These are phyloP conservation scores for Noccaea caerulescens DNA, from an alignment of 345 rosid species.

Conservation along the genomic window DNA sequence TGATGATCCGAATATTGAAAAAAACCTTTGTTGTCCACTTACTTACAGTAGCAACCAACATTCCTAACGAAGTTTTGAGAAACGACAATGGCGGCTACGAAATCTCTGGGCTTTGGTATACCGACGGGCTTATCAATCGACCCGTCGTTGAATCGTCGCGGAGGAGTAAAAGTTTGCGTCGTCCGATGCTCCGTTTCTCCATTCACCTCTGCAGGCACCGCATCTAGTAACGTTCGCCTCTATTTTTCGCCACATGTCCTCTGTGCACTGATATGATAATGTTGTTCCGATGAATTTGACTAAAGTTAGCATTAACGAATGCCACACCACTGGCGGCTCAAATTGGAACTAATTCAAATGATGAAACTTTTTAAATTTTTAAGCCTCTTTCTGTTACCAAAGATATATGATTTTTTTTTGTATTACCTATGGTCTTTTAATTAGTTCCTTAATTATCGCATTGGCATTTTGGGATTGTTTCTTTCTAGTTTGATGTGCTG, in stretches of 20 bases:
- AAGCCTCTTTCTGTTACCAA: too few relatives aligned
- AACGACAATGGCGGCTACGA: conserved; percentile 26
- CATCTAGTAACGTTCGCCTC: conserved; percentile 47
- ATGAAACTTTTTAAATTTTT: too few relatives aligned
- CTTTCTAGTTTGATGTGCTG: too few relatives aligned
- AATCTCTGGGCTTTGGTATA: not conserved
- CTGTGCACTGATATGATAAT: not conserved
- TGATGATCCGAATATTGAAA: not conserved
- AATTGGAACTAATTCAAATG: too few relatives aligned
- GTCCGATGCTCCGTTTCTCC: conserved; percentile 32
- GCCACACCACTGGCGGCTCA: not conserved
- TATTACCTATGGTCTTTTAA: too few relatives aligned
- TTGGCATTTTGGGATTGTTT: not conserved
- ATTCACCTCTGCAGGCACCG: conserved; percentile 43
- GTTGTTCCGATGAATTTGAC: too few relatives aligned
- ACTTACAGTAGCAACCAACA: too few relatives aligned
- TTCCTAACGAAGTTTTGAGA: not conserved
- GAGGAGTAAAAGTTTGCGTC: conserved; percentile 17
- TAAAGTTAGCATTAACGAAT: not conserved
- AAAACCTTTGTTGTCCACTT: too few relatives aligned
- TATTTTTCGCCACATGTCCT: too few relatives aligned
- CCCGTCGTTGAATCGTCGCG: conserved; percentile 3
- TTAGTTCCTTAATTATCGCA: not conserved
- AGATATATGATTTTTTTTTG: too few relatives aligned
- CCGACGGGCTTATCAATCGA: conserved; percentile 16